phyloP scores from a whole-genome alignment of 441 rosid genomes.

The Pelargonium myrrhifolium region DNA sequence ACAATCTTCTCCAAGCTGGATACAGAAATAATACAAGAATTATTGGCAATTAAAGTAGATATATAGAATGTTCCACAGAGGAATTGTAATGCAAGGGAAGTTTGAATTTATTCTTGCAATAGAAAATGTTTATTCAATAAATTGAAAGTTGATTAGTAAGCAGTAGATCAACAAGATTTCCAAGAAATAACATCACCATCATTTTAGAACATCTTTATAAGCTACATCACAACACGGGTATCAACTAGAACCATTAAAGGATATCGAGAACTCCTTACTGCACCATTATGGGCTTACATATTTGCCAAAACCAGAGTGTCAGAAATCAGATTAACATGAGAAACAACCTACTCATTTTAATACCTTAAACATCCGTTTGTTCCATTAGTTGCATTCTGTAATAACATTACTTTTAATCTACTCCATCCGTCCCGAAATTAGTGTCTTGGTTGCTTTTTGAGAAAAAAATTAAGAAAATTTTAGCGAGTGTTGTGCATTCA shows the following conservation, averaged over 20 bases:
- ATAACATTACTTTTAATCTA: too few species aligned
- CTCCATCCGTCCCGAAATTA: too few species aligned
- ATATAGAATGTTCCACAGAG: background rate
- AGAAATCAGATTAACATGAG: background rate
- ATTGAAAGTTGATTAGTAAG: background rate
- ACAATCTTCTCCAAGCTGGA: slow-evolving; percentile 63
- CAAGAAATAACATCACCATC: background rate
- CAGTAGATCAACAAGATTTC: background rate
- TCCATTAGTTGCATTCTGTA: background rate
- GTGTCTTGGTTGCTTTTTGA: too few species aligned
- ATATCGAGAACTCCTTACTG: background rate
- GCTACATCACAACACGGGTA: background rate
- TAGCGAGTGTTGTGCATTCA: too few species aligned
- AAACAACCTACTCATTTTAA: background rate
- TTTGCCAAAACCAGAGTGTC: background rate
- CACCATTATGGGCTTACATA: background rate
- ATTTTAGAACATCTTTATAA: background rate
- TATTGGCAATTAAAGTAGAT: background rate
- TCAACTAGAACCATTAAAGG: background rate
- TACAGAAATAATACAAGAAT: background rate
- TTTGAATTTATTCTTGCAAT: background rate
- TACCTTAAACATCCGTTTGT: background rate
- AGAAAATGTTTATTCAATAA: background rate
- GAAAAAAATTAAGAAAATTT: too few species aligned
- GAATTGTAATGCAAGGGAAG: background rate